These are phyloP conservation scores for Bretschneidera sinensis DNA, from an alignment of 345 rosid genomes.

Conservation along the genomic window DNA sequence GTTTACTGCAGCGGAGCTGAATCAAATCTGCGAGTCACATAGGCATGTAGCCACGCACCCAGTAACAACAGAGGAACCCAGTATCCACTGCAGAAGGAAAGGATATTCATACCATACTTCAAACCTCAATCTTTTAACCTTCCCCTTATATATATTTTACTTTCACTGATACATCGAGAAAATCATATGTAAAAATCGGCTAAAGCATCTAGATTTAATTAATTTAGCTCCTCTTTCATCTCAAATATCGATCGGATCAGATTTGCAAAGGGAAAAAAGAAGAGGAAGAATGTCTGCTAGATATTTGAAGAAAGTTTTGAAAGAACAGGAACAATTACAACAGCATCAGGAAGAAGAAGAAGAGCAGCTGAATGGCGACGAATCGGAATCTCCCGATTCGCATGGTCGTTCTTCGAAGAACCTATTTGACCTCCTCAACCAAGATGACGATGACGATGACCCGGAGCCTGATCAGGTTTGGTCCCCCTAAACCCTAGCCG, in stretches of 20 bases:
- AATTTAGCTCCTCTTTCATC: neutral
- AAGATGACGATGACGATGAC: constrained; percentile 30
- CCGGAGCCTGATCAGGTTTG: constrained; percentile 28
- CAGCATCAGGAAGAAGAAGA: constrained; percentile 34
- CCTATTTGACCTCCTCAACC: constrained; percentile 78
- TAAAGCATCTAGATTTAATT: neutral
- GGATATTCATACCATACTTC: too few species aligned
- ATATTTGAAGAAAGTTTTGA: constrained; percentile 64
- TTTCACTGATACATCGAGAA: too few species aligned
- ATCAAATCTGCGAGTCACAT: too few species aligned
- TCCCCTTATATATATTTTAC: too few species aligned
- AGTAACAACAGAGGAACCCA: too few species aligned
- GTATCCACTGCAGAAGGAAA: too few species aligned
- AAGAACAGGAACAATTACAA: constrained; percentile 59
- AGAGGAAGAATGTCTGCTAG: constrained; percentile 58
- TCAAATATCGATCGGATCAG: neutral
- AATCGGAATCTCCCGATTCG: constrained; percentile 35
- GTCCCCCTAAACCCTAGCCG: constrained; percentile 15
- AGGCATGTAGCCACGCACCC: too few species aligned
- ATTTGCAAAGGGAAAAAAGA: neutral
- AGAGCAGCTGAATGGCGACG: constrained; percentile 26
- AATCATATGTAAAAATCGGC: too few species aligned
- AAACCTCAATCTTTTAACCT: too few species aligned
- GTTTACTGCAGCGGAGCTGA: too few species aligned
- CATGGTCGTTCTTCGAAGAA: constrained; percentile 38